phyloP scores from a whole-genome alignment of 345 rosid species.

The Microthlaspi erraticum region DNA sequence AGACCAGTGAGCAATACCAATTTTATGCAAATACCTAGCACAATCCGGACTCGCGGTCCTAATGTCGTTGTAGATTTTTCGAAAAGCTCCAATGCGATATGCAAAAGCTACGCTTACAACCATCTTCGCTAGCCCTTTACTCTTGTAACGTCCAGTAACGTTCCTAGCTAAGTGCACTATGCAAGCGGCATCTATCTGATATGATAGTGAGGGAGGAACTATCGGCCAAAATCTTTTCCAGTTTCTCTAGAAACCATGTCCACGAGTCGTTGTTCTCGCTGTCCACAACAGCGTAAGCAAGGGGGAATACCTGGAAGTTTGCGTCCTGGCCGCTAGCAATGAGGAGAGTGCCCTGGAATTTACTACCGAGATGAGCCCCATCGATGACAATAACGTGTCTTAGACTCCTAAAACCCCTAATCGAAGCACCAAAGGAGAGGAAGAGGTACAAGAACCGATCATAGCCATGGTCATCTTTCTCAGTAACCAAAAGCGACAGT shows the following conservation, averaged over 20 bases:
- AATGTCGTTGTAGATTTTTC: too few species aligned
- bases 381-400: background rate
- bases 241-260: background rate
- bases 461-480: too few species aligned
- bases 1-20: too few species aligned
- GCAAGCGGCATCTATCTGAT: background rate
- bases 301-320: background rate
- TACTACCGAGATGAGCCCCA: background rate
- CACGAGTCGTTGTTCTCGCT: background rate
- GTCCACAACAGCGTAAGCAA: background rate
- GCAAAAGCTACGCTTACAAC: too few species aligned
- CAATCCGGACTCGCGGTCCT: too few species aligned
- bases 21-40: too few species aligned
- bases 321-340: background rate
- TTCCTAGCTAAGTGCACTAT: background rate
- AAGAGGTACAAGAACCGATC: background rate
- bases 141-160: background rate
- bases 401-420: background rate
- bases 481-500: too few species aligned
- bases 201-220: background rate
- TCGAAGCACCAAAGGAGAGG: background rate
- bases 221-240: background rate
- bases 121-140: background rate
- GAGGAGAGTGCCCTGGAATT: background rate
- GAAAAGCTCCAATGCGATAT: too few species aligned